Conservation (phyloP, 768 basidiomycete species). For the Leccinum incarnatum region DNA sequence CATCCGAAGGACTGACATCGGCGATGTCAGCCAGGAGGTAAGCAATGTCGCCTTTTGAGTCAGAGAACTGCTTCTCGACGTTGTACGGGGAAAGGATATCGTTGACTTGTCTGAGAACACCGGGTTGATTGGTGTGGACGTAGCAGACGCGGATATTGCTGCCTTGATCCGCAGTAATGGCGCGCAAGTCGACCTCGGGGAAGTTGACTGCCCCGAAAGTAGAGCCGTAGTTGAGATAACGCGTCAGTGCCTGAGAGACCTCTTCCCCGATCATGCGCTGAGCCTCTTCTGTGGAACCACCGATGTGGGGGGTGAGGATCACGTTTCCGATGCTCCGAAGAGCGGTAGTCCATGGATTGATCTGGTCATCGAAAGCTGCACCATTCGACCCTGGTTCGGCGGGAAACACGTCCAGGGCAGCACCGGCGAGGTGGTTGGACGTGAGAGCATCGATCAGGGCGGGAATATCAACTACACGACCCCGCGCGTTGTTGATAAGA, state of each 20-base stretch:
- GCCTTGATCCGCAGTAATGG: constrained; percentile 81
- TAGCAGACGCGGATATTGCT: constrained; percentile 88
- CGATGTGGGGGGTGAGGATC: constrained; percentile 97
- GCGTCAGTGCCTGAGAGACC: constrained; percentile 77
- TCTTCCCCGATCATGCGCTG: constrained; percentile 97
- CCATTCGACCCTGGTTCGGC: constrained; percentile 92
- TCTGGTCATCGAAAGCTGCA: constrained; percentile 79
- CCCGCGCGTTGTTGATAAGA: constrained; percentile 97
- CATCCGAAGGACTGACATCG: constrained; percentile 77
- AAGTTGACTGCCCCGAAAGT: constrained; percentile 96
- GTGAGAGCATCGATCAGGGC: constrained; percentile 79
- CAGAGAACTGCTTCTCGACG: constrained; percentile 99
- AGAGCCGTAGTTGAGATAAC: constrained; percentile 92
- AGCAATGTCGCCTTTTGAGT: constrained; percentile 89
- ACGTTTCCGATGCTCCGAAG: constrained; percentile 82
- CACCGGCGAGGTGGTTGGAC: constrained; percentile 86
- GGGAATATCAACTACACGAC: constrained; percentile 92
- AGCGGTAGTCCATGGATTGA: constrained; percentile 80
- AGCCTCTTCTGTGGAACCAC: constrained; percentile 98
- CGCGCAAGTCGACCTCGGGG: constrained; percentile 95
- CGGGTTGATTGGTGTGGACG: constrained; percentile 93
- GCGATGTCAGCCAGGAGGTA: constrained; percentile 98
- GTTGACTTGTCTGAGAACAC: constrained; percentile 94
- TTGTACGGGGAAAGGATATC: constrained; percentile 92
- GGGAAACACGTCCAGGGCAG: constrained; percentile 91